A percentile compares a stretch with the other conserved stretches of the same genome.
Evolutionary conservation across 495 filamentous ascomycete species (phyloP).

Genomic region (Rhypophila decipiens): DNA sequence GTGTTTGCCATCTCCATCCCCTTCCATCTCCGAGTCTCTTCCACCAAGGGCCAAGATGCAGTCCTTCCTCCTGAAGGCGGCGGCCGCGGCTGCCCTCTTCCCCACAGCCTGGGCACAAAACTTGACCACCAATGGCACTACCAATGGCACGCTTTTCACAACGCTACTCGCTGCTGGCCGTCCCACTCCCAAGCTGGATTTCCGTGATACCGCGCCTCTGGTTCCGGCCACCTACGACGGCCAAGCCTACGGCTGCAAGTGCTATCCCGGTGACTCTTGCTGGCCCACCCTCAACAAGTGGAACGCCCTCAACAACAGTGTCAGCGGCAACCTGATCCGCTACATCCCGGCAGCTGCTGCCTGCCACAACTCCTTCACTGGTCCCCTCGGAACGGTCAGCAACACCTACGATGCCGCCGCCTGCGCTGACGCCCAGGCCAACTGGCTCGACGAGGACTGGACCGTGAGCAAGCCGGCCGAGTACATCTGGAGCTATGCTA

Average conservation of each 20-base stretch:
- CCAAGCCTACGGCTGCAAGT: constrained; percentile 27
- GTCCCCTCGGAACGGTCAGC: constrained; percentile 16
- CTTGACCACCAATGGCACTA: no score
- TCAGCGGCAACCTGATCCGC: constrained; percentile 19
- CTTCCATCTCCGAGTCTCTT: no score
- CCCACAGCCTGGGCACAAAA: no score
- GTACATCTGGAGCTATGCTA: constrained; percentile 30
- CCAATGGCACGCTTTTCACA: no score
- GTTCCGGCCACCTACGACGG: constrained; percentile 7
- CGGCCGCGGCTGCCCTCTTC: no score
- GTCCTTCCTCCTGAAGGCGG: no score
- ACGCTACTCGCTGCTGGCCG: no score
- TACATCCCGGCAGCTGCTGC: constrained; percentile 21
- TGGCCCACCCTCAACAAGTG: constrained; percentile 26
- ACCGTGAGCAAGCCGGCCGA: constrained; percentile 22
- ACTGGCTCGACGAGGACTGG: constrained; percentile 24
- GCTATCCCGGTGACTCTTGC: constrained; percentile 26
- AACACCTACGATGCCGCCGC: constrained; percentile 24
- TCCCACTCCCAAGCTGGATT: no score
- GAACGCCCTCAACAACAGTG: constrained; percentile 22
- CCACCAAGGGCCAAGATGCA: no score
- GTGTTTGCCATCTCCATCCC: no score
- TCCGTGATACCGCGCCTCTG: constrained; percentile 6
- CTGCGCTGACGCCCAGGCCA: constrained; percentile 18
- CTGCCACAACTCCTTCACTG: constrained; percentile 22